phyloP scores from a whole-genome alignment of 306 rosid species.

The Casuarina glauca region DNA sequence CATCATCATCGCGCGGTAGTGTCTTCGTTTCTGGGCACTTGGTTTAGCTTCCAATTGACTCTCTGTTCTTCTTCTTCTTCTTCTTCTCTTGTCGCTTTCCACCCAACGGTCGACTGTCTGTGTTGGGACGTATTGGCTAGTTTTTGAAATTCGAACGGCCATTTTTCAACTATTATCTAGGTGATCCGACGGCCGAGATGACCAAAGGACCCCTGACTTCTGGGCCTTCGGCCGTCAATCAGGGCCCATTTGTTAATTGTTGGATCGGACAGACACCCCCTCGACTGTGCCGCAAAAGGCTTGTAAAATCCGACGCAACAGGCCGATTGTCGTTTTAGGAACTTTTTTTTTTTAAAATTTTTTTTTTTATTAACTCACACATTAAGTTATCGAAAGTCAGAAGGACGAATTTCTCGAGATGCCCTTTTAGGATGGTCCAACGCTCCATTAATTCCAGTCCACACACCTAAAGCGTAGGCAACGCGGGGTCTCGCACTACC shows the following conservation, averaged over 20 bases:
- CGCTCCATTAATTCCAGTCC: no score
- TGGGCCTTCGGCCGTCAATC: not conserved
- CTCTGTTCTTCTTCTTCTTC: not conserved
- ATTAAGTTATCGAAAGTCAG: no score
- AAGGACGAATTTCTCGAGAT: no score
- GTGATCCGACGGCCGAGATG: constrained; percentile 1
- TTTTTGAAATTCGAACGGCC: constrained; percentile 1
- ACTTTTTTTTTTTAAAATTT: no score
- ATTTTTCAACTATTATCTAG: not conserved
- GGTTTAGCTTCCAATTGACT: not conserved
- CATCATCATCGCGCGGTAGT: constrained; percentile 25
- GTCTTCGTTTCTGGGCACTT: not conserved
- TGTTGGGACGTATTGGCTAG: not conserved
- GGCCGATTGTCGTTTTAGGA: no score
- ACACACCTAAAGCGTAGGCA: no score
- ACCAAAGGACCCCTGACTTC: not conserved
- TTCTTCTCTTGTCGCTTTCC: not conserved
- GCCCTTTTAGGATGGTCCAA: no score
- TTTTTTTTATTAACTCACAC: no score
- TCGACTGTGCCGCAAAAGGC: not conserved
- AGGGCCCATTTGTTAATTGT: not conserved
- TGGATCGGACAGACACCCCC: not conserved
- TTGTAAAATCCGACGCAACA: no score
- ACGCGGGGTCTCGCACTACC: no score
- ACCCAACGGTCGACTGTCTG: not conserved